A percentile compares a stretch with the other conserved stretches of the same genome.
These are phyloP conservation scores for Artemisia princeps DNA, from an alignment of 140 eudicot genomes.

Conservation along the genomic window DNA sequence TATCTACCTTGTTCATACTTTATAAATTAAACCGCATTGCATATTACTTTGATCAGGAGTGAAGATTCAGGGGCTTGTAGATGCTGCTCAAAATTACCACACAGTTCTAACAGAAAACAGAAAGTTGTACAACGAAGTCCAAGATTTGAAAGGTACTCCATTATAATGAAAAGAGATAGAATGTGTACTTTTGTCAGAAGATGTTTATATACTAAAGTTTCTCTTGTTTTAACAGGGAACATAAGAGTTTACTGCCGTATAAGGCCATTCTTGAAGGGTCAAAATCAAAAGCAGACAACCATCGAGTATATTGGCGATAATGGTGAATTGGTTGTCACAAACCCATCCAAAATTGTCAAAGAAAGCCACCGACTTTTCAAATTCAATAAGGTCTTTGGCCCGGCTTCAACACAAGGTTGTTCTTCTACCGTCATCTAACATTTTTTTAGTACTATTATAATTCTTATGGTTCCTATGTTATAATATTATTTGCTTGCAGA, in stretches of 20 bases:
- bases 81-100: constrained; percentile 80
- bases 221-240: constrained; percentile 51
- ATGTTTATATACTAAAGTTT: background rate
- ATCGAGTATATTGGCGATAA: constrained; percentile 76
- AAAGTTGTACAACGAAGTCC: constrained; percentile 79
- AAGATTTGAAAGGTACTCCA: constrained; percentile 71
- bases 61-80: constrained; percentile 58
- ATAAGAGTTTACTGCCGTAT: constrained; percentile 85
- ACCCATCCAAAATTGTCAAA: constrained; percentile 71
- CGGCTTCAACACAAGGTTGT: constrained; percentile 83
- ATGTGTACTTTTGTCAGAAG: background rate
- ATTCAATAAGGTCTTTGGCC: constrained; percentile 79
- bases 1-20: no score
- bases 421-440: background rate
- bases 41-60: constrained; percentile 35
- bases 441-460: background rate
- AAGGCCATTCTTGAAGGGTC: constrained; percentile 78
- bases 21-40: background rate
- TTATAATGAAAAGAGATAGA: constrained; percentile 9
- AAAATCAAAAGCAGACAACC: constrained; percentile 59
- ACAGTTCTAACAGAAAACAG: constrained; percentile 65
- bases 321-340: constrained; percentile 70
- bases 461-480: background rate
- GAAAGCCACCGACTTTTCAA: constrained; percentile 70
- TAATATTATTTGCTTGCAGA: constrained; percentile 34